phyloP scores from a whole-genome alignment of 2,329 filamentous ascomycete species.

The Calonectria pseudoturangicola region DNA sequence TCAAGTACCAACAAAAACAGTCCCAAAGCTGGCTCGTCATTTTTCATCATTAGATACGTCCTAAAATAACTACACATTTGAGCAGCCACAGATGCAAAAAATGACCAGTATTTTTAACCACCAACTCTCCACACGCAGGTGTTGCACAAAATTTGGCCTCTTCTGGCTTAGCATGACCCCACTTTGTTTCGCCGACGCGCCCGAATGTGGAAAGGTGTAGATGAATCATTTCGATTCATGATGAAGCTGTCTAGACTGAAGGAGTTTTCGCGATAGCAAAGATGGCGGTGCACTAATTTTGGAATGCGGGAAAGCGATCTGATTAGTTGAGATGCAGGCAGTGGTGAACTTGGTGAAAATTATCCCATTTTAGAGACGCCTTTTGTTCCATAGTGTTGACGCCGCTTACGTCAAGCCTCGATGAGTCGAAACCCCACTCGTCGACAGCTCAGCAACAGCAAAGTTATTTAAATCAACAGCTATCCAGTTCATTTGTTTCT shows the following conservation, averaged over 20 bases:
- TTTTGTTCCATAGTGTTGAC: neutral
- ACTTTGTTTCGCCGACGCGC: neutral
- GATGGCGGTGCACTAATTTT: neutral
- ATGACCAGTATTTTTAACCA: too few species aligned
- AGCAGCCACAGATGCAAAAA: too few species aligned
- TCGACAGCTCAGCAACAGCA: neutral
- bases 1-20: too few species aligned
- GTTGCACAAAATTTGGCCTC: too few species aligned
- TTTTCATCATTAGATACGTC: too few species aligned
- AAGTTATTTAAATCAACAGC: neutral
- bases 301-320: too few species aligned
- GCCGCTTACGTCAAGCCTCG: neutral
- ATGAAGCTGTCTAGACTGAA: neutral
- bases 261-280: neutral
- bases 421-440: neutral
- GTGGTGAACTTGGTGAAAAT: neutral
- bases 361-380: neutral
- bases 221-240: constrained; percentile 33
- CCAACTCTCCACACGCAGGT: too few species aligned
- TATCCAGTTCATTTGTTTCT: neutral
- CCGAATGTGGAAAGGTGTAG: neutral
- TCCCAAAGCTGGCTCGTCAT: too few species aligned
- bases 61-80: too few species aligned
- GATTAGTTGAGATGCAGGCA: neutral
- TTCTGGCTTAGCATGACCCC: too few species aligned